These are phyloP conservation scores for Saccharomyces pastorianus DNA, from an alignment of 1,139 yeast species.

Conservation along the genomic window DNA sequence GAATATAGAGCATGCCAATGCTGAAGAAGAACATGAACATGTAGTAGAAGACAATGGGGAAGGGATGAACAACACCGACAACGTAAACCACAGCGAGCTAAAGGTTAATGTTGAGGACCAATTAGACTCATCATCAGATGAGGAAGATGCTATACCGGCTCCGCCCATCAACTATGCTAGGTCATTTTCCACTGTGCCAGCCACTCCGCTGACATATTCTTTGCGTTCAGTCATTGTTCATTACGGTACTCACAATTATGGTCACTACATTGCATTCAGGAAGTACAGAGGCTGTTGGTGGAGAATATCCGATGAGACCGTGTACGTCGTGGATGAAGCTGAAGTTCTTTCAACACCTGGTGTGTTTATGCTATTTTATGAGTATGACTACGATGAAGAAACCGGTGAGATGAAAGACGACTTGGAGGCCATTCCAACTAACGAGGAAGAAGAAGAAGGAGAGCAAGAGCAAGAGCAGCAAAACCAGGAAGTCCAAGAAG, in stretches of 20 bases:
- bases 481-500: background rate
- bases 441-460: conserved; percentile 18
- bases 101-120: conserved; percentile 5
- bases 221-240: conserved; percentile 83
- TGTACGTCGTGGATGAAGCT: conserved; percentile 65
- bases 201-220: conserved; percentile 47
- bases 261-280: conserved; percentile 86
- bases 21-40: conserved; percentile 5
- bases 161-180: conserved; percentile 9
- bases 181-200: conserved; percentile 25
- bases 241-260: conserved; percentile 90
- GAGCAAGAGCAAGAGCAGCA: conserved; percentile 2
- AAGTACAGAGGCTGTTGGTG: conserved; percentile 82
- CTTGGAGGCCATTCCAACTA: conserved; percentile 11
- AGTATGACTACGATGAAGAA: conserved; percentile 41
- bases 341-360: conserved; percentile 81
- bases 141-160: conserved; percentile 8
- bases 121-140: conserved; percentile 6
- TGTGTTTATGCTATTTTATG: conserved; percentile 87
- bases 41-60: conserved; percentile 3
- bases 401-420: conserved; percentile 29
- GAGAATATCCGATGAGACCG: conserved; percentile 88
- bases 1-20: conserved; percentile 9
- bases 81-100: conserved; percentile 12
- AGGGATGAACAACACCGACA: conserved; percentile 7